Evolutionary conservation across 2,329 filamentous ascomycete genomes (phyloP).

Genomic region (Juglanconis oblonga): DNA sequence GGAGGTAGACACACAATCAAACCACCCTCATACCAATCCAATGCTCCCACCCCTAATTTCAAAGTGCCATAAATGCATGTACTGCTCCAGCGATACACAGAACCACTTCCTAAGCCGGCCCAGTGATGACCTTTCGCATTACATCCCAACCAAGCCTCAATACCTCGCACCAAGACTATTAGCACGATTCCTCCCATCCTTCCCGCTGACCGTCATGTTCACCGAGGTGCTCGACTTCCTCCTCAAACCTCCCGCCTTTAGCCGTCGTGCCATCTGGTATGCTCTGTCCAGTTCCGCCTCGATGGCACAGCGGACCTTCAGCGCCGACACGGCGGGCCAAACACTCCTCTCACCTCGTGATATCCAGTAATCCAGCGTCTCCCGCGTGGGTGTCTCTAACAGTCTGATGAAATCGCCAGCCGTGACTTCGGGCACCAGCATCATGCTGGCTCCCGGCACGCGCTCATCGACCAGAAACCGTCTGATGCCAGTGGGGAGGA

Average conservation of each 20-base stretch:
- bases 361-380: conserved; percentile 82
- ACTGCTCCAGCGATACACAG: too few relatives aligned
- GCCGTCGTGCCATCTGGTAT: conserved; percentile 73
- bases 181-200: conserved; percentile 20
- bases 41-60: too few relatives aligned
- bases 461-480: conserved; percentile 80
- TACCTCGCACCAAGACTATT: conserved; percentile 21
- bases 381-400: conserved; percentile 76
- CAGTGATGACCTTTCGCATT: too few relatives aligned
- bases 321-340: conserved; percentile 82
- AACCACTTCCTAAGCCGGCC: too few relatives aligned
- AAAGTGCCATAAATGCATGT: too few relatives aligned
- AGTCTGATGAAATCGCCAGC: conserved; percentile 71
- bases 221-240: conserved; percentile 39
- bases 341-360: conserved; percentile 79
- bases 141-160: neutral
- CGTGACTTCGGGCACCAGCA: conserved; percentile 76
- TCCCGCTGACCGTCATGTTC: conserved; percentile 18
- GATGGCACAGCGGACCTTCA: conserved; percentile 78
- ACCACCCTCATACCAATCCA: too few relatives aligned
- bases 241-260: conserved; percentile 50
- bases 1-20: too few relatives aligned
- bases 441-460: conserved; percentile 74
- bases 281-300: conserved; percentile 85
- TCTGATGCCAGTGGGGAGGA: conserved; percentile 67